Base-by-base conservation (phyloP, 2,329 filamentous ascomycete genomes). In the Cordyceps javanica region DNA sequence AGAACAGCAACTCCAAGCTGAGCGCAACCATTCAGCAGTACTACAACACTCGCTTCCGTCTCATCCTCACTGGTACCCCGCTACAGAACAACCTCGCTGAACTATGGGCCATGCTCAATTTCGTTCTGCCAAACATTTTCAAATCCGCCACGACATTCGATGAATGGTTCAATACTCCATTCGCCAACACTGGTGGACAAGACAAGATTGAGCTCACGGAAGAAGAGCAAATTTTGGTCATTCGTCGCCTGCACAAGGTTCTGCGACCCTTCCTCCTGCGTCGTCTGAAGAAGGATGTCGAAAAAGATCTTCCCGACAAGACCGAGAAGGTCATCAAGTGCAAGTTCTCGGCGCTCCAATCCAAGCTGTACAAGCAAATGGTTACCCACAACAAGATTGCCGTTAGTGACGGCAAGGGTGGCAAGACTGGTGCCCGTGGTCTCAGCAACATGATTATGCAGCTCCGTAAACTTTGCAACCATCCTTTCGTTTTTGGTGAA, bases 401-500 rank as follows among this genome's bases (percentile, higher is more conserved):
- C 65, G 92, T 99, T 67, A 91, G 91, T 72, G 93, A 97, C 69
- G 91, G 90, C 68, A 96, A 96, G 76, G 92, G 91, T 61, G 92
- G 92, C 67, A 97, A 96, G 83, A 91, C 91, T 48, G 90, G 89
- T 64, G 89, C 95, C 74, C 91, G 91, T 69, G 94, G 94, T 71
- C 78, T 99, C 61, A 97, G 93, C 80, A 99, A 99, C 76, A 99
- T 99, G 92, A 90, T 99, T 61, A 99, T 99, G 94, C 94, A 99
- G 75, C 78, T 99, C 68, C 89, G 94, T 69, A 99, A 99, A 76
- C 86, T 99, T 52, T 99, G 94, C 78, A 99, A 99, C 72, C 94
- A 99, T 77, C 94, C 94, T 0, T 99, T 99, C 69, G 94, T 99
- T 25, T 99, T 99, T 66, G 92, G 96, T 67, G 90, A 96, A 65